Percentiles rank a stretch among this genome's conserved stretches.
These are phyloP conservation scores for Termitomyces heimii DNA, from an alignment of 768 basidiomycete species.

Conservation along the genomic window DNA sequence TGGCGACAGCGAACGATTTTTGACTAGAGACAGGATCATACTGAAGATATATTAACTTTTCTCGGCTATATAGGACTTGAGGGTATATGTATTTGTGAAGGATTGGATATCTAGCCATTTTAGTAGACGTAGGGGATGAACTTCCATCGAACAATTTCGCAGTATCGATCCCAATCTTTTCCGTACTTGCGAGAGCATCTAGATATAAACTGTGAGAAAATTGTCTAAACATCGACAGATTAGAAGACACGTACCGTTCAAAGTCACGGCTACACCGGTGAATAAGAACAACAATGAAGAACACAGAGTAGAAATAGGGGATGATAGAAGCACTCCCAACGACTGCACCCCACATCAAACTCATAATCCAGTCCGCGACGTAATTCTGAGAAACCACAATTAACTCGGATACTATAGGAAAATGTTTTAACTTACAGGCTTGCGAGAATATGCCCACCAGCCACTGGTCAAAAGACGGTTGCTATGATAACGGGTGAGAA, in stretches of 20 bases:
- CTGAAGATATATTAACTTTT: neutral
- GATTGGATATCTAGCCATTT: neutral
- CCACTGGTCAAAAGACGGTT: slow-evolving; percentile 90
- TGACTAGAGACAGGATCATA: neutral
- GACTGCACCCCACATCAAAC: slow-evolving; percentile 78
- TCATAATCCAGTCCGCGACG: slow-evolving; percentile 87
- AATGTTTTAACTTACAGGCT: slow-evolving; percentile 57
- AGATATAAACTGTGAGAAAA: neutral
- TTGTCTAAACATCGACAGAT: neutral
- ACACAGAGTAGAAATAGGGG: slow-evolving; percentile 95
- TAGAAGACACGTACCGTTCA: slow-evolving; percentile 55
- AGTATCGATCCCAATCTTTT: slow-evolving; percentile 92
- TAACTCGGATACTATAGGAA: neutral
- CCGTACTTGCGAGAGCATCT: slow-evolving; percentile 88
- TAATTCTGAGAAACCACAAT: slow-evolving; percentile 59
- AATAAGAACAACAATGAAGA: slow-evolving; percentile 90
- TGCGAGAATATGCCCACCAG: slow-evolving; percentile 93
- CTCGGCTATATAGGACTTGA: neutral
- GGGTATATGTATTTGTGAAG: slow-evolving; percentile 8
- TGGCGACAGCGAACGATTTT: neutral
- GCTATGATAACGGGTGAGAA: slow-evolving; percentile 28
- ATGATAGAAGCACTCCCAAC: slow-evolving; percentile 75
- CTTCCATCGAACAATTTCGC: slow-evolving; percentile 80
- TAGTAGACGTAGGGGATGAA: slow-evolving; percentile 89
- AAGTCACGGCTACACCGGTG: slow-evolving; percentile 94